Percentiles rank a stretch among this genome's conserved stretches.
Evolutionary conservation across 345 rosid genomes (phyloP).

Genomic region (Linum lewisii): DNA sequence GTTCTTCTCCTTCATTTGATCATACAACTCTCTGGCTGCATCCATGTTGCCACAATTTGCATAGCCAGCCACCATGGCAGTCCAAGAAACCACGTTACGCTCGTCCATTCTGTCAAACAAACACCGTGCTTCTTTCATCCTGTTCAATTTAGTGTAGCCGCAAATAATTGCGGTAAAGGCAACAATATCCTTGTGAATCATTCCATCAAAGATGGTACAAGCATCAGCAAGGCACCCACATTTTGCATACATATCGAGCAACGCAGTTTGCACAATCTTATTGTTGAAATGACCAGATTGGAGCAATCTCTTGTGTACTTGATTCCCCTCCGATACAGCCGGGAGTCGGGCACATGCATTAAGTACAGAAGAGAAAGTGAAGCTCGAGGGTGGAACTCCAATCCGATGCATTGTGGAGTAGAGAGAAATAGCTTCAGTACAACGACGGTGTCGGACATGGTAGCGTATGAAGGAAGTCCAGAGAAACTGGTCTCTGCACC

Average conservation of each 20-base stretch:
- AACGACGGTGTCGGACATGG: neutral
- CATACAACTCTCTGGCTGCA: neutral
- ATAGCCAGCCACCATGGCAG: conserved; percentile 4
- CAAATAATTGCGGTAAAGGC: neutral
- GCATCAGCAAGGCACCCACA: neutral
- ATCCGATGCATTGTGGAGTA: neutral
- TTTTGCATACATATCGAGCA: conserved; percentile 1
- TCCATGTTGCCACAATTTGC: neutral
- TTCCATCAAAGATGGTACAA: neutral
- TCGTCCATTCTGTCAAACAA: neutral
- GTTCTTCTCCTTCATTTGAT: neutral
- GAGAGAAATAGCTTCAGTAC: neutral
- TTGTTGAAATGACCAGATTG: neutral
- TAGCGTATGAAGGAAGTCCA: conserved; percentile 1
- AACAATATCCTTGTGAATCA: neutral
- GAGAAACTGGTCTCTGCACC: conserved; percentile 2
- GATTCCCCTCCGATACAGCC: neutral
- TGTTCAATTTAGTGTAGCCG: neutral
- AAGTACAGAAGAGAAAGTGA: conserved; percentile 1
- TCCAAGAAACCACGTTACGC: conserved; percentile 4
- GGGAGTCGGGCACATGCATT: conserved; percentile 1
- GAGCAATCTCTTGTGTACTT: conserved; percentile 1
- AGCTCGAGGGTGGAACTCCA: neutral
- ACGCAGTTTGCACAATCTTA: neutral
- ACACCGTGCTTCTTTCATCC: neutral